Conservation (phyloP, 1,284 basidiomycete genomes). For the Mycosarcoma mackinlayi region DNA sequence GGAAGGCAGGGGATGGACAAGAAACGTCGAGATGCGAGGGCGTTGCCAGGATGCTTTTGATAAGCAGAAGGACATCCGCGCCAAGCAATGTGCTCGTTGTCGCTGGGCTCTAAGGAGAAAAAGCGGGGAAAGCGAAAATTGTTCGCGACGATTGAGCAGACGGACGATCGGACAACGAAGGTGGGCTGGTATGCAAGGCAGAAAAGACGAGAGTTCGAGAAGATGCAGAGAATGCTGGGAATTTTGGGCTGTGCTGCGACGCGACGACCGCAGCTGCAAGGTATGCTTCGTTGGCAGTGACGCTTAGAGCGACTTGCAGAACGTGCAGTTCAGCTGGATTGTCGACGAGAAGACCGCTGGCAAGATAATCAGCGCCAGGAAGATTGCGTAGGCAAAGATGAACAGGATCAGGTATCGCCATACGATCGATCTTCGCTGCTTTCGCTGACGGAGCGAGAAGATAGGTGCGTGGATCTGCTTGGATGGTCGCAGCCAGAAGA, state of each 20-base stretch:
- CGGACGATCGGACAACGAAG: constrained; percentile 8
- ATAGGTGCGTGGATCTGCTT: constrained; percentile 81
- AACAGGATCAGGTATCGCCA: constrained; percentile 84
- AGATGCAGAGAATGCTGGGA: constrained; percentile 7
- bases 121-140: constrained; percentile 4
- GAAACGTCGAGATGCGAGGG: constrained; percentile 7
- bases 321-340: constrained; percentile 51
- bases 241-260: constrained; percentile 8
- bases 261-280: constrained; percentile 8
- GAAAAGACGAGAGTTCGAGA: constrained; percentile 1
- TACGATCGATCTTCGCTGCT: constrained; percentile 67
- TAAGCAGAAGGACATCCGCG: background rate
- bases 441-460: constrained; percentile 72
- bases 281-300: too few relatives aligned
- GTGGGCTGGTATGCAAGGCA: constrained; percentile 14
- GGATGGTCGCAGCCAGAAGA: constrained; percentile 71
- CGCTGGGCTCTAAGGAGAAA: constrained; percentile 35
- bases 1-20: background rate
- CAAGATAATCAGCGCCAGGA: constrained; percentile 75
- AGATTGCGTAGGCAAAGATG: constrained; percentile 77
- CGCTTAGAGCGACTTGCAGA: constrained; percentile 55
- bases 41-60: too few relatives aligned
- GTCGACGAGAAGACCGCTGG: constrained; percentile 56
- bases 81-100: constrained; percentile 14
- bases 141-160: constrained; percentile 19